phyloP scores from a whole-genome alignment of 75 land plant species.

The Cryptomeria japonica region DNA sequence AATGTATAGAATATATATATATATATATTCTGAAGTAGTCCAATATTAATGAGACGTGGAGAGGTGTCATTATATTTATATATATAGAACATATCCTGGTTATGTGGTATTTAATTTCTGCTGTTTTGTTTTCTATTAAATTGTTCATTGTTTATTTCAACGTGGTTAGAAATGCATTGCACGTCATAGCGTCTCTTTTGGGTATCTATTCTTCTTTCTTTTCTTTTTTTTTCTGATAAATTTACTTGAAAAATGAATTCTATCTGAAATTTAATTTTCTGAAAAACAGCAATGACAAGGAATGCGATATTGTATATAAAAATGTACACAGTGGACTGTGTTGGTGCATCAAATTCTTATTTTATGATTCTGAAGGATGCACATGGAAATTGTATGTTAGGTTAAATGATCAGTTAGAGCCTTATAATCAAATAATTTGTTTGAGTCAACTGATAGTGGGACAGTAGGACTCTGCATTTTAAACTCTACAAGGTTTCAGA shows the following conservation, averaged over 20 bases:
- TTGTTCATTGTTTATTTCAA: not conserved
- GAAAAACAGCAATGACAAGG: not conserved
- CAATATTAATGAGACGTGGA: not conserved
- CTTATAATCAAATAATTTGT: too few species aligned
- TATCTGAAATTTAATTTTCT: not conserved
- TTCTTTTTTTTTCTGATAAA: too few species aligned
- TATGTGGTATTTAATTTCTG: not conserved
- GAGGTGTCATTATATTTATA: not conserved
- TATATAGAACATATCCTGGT: not conserved
- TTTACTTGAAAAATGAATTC: not conserved
- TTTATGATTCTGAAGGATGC: too few species aligned
- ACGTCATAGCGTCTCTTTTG: not conserved
- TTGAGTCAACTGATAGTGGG: too few species aligned
- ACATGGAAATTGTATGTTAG: too few species aligned
- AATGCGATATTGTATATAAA: not conserved
- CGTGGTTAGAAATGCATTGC: not conserved
- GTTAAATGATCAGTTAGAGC: too few species aligned
- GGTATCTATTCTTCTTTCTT: too few species aligned
- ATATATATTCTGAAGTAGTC: not conserved
- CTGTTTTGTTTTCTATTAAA: not conserved
- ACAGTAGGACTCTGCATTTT: too few species aligned
- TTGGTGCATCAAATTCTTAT: too few species aligned
- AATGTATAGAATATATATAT: not conserved
- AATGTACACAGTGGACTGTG: too few species aligned
- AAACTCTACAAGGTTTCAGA: too few species aligned